phyloP scores from a whole-genome alignment of 148 eudicot species.

The Rhododendron simsii region DNA sequence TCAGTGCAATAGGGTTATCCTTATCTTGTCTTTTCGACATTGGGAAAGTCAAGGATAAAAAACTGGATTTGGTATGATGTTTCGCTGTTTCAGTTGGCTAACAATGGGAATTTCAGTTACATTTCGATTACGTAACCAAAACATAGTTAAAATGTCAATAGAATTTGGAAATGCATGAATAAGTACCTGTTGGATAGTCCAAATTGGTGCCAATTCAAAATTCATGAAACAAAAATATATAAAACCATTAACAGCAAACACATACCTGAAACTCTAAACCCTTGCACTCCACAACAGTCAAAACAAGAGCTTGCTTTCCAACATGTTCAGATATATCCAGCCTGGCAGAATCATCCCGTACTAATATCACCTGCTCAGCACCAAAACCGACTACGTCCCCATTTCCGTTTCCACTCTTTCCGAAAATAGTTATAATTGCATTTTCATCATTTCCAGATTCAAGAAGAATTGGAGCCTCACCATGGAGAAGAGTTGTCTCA shows the following conservation, averaged over 20 bases:
- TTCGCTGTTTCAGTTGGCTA: not conserved
- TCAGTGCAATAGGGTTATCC: not conserved
- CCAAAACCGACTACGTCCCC: constrained; percentile 61
- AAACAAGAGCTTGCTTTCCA: constrained; percentile 58
- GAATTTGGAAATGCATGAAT: not conserved
- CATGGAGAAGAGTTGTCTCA: constrained; percentile 52
- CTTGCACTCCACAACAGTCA: constrained; percentile 73
- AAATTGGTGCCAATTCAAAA: not conserved
- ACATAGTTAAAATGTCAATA: not conserved
- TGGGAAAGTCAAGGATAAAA: not conserved
- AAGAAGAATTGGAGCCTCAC: constrained; percentile 60
- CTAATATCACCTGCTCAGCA: constrained; percentile 71
- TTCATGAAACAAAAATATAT: not conserved
- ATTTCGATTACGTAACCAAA: not conserved
- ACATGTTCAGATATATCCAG: constrained; percentile 36
- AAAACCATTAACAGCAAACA: not conserved
- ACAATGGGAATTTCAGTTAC: not conserved
- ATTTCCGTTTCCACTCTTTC: constrained; percentile 33
- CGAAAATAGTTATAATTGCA: constrained; percentile 57
- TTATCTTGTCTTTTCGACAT: not conserved
- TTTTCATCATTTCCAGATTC: constrained; percentile 57
- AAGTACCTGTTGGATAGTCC: not conserved
- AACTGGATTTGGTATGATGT: not conserved
- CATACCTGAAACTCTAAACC: constrained; percentile 75
- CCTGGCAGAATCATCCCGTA: constrained; percentile 48